Conservation (phyloP, 768 basidiomycete genomes). For the Neoboletus magnificus region DNA sequence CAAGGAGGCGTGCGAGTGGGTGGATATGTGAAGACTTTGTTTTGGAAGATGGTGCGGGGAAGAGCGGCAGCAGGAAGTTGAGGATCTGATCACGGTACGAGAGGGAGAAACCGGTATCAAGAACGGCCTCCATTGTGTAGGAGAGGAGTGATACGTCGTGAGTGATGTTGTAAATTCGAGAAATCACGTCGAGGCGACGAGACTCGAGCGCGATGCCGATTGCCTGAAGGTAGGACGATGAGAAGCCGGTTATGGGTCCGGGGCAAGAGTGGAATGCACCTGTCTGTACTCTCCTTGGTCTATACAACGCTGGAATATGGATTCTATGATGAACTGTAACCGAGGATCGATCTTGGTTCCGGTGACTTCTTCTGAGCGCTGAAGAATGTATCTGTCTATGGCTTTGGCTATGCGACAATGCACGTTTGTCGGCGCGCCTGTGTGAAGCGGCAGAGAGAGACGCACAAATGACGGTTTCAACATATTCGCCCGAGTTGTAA, state of each 20-base stretch:
- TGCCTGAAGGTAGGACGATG: slow-evolving; percentile 48
- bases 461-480: slow-evolving; percentile 93
- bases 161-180: slow-evolving; percentile 68
- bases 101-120: slow-evolving; percentile 86
- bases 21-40: slow-evolving; percentile 75
- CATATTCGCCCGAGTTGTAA: slow-evolving; percentile 75
- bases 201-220: slow-evolving; percentile 95
- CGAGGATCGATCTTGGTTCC: slow-evolving; percentile 73
- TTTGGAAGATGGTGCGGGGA: slow-evolving; percentile 70
- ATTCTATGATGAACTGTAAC: slow-evolving; percentile 81
- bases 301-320: slow-evolving; percentile 83
- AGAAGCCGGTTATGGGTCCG: slow-evolving; percentile 4
- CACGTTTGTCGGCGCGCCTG: neutral
- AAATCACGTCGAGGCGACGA: slow-evolving; percentile 81
- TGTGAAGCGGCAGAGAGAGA: slow-evolving; percentile 28
- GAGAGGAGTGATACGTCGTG: slow-evolving; percentile 76
- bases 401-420: slow-evolving; percentile 69
- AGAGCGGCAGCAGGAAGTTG: slow-evolving; percentile 78
- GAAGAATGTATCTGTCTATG: slow-evolving; percentile 87
- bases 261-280: slow-evolving; percentile 39
- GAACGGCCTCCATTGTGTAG: slow-evolving; percentile 90
- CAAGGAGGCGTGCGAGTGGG: slow-evolving; percentile 82
- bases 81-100: slow-evolving; percentile 81
- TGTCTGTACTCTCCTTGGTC: slow-evolving; percentile 90
- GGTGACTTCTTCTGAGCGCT: slow-evolving; percentile 52